Evolutionary conservation across 2,329 filamentous ascomycete genomes (phyloP), one percentile per base, ranked within the genome.

Genomic region (Cladosporium oxysporum): DNA sequence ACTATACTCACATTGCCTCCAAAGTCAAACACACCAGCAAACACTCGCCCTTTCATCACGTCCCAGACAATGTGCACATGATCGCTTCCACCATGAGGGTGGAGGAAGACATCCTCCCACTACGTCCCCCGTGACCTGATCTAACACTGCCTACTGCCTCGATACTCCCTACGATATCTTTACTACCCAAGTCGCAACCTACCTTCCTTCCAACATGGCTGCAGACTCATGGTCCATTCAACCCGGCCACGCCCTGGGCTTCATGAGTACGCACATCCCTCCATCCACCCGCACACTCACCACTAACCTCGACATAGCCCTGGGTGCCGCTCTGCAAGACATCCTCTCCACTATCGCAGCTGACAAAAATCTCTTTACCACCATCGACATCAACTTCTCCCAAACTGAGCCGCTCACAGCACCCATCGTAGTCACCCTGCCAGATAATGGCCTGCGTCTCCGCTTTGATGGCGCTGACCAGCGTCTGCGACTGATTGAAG

Each of bases 401-500:
- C 84, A 88, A n/a, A 82, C 86, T 18, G 82, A 88, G 14, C 94
- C 95, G 3, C 84, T 97, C 37, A 84, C 83, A 35, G 87, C 91
- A 31, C 91, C 93, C 0, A 86, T 97, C 21, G 82, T 91, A 52
- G 79, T 98, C 64, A 84, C 84, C 21, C 86, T 99, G 4, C 91
- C 93, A 0, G 85, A 87, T 3, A 99, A 98, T 79, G 95, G 95
- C 31, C 79, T 99, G 33, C 90, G 94, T 14, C 81, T 99, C 62
- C 92, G 92, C 50, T 99, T 99, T 75, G 95, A 99, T 76, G 95
- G 93, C 0, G 89, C 91, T 4, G 93, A 98, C 73, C 95, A 99
- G 79, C 88, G 94, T 41, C 82, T 99, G 50, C 91, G 95, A 2
- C 81, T 99, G 68, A 92, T 99, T 71, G 95, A 99, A 78, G 88